phyloP scores from a whole-genome alignment of 129 eudicot genomes.

The Artemisia annua region DNA sequence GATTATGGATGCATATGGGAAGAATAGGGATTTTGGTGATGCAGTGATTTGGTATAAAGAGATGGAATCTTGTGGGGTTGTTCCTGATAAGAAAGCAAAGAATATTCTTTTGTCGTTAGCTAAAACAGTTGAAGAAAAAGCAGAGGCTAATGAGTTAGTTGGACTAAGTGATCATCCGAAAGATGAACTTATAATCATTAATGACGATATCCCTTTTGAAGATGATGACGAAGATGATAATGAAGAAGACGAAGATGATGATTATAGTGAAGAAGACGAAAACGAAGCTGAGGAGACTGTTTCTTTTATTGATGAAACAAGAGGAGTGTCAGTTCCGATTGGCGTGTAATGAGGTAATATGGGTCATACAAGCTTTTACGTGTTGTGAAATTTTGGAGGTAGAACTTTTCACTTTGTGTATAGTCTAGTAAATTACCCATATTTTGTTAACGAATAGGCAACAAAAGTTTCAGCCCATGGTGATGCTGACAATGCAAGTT shows the following conservation, averaged over 20 bases:
- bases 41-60: slow-evolving; percentile 88
- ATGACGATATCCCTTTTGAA: slow-evolving; percentile 32
- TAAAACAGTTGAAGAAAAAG: slow-evolving; percentile 65
- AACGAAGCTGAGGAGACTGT: slow-evolving; percentile 12
- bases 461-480: background rate
- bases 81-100: slow-evolving; percentile 90
- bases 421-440: slow-evolving; percentile 19
- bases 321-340: slow-evolving; percentile 15
- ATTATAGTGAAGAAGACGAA: slow-evolving; percentile 16
- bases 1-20: slow-evolving; percentile 94
- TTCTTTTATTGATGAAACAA: slow-evolving; percentile 25
- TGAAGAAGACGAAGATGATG: slow-evolving; percentile 6
- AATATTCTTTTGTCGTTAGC: slow-evolving; percentile 81
- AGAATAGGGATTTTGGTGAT: slow-evolving; percentile 67
- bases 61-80: slow-evolving; percentile 68
- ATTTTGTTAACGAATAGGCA: slow-evolving; percentile 5
- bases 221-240: slow-evolving; percentile 34
- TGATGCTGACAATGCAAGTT: background rate
- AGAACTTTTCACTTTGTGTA: slow-evolving; percentile 24
- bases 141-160: slow-evolving; percentile 61
- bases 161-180: slow-evolving; percentile 28
- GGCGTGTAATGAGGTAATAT: slow-evolving; percentile 13
- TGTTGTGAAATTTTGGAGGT: slow-evolving; percentile 33
- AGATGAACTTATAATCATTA: slow-evolving; percentile 16
- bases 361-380: slow-evolving; percentile 5